Evolutionary conservation across 2,329 filamentous ascomycete genomes (phyloP).

Genomic region (Annulohypoxylon truncatum): DNA sequence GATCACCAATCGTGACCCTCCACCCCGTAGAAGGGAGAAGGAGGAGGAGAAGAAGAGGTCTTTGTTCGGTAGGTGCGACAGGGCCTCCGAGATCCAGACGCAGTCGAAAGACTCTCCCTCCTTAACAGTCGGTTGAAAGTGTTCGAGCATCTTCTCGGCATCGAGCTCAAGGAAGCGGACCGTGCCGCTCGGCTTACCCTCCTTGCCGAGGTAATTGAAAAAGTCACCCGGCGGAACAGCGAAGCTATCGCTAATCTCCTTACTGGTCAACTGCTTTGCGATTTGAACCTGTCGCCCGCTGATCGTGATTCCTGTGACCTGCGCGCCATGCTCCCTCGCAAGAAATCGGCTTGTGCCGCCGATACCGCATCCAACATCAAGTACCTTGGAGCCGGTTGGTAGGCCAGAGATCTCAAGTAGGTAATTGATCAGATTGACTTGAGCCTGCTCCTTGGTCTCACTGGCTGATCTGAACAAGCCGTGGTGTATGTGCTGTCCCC

Average conservation of each 20-base stretch:
- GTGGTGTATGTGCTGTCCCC: slow-evolving; percentile 73
- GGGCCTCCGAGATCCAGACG: slow-evolving; percentile 72
- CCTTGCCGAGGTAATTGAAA: slow-evolving; percentile 10
- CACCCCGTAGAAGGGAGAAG: slow-evolving; percentile 58
- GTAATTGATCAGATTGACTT: slow-evolving; percentile 67
- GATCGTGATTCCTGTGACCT: slow-evolving; percentile 70
- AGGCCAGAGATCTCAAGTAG: slow-evolving; percentile 62
- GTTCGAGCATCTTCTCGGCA: slow-evolving; percentile 68
- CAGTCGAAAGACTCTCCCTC: slow-evolving; percentile 58
- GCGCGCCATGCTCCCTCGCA: slow-evolving; percentile 62
- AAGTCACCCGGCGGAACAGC: not conserved
- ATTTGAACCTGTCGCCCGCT: slow-evolving; percentile 69
- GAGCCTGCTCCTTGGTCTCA: slow-evolving; percentile 68
- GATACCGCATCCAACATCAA: slow-evolving; percentile 71
- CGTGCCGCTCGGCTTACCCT: slow-evolving; percentile 45
- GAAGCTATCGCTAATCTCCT: slow-evolving; percentile 41
- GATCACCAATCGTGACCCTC: slow-evolving; percentile 59
- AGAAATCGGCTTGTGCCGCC: slow-evolving; percentile 69
- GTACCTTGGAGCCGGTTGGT: slow-evolving; percentile 54
- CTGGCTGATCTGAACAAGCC: slow-evolving; percentile 65
- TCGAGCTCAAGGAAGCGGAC: slow-evolving; percentile 69
- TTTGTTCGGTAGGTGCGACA: slow-evolving; percentile 71
- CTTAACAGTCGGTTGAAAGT: slow-evolving; percentile 54
- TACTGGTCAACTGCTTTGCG: slow-evolving; percentile 61
- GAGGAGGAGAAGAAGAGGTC: slow-evolving; percentile 67